A percentile compares a stretch with the other conserved stretches of the same genome.
Evolutionary conservation across 176 grass and related monocot species (phyloP).

Genomic region (Oryza longistaminata): DNA sequence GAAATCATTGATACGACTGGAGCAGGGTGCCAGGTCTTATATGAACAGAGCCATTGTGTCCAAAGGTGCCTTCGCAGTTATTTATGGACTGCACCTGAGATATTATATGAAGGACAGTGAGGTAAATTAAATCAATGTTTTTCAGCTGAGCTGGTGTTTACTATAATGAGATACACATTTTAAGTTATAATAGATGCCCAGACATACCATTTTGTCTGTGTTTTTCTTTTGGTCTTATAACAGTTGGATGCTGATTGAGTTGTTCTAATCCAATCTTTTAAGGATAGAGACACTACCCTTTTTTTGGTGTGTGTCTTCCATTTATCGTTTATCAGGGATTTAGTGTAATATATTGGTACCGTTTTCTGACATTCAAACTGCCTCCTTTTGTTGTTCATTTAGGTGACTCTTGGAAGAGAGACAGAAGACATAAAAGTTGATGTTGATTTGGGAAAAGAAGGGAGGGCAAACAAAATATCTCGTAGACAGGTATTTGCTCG

Average conservation of each 20-base stretch:
- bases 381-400: slow-evolving; percentile 22
- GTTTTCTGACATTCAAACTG: slow-evolving; percentile 18
- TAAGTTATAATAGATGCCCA: background rate
- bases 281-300: background rate
- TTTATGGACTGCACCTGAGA: slow-evolving; percentile 79
- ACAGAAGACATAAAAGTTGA: slow-evolving; percentile 94
- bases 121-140: slow-evolving; percentile 46
- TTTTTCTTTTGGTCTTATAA: slow-evolving; percentile 26
- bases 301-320: slow-evolving; percentile 7
- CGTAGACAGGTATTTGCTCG: slow-evolving; percentile 70
- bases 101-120: slow-evolving; percentile 80
- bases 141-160: background rate
- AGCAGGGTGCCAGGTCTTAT: slow-evolving; percentile 69
- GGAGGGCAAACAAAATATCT: slow-evolving; percentile 89
- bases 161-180: slow-evolving; percentile 2
- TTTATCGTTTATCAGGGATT: slow-evolving; percentile 4
- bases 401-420: slow-evolving; percentile 96
- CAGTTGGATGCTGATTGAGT: slow-evolving; percentile 12
- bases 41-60: slow-evolving; percentile 71
- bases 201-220: background rate
- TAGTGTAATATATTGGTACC: slow-evolving; percentile 19
- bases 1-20: slow-evolving; percentile 77
- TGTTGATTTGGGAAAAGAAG: slow-evolving; percentile 97
- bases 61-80: slow-evolving; percentile 70
- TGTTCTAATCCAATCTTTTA: slow-evolving; percentile 27